Conservation (phyloP, 1,284 basidiomycete genomes). For the Pseudozyma sp. region DNA sequence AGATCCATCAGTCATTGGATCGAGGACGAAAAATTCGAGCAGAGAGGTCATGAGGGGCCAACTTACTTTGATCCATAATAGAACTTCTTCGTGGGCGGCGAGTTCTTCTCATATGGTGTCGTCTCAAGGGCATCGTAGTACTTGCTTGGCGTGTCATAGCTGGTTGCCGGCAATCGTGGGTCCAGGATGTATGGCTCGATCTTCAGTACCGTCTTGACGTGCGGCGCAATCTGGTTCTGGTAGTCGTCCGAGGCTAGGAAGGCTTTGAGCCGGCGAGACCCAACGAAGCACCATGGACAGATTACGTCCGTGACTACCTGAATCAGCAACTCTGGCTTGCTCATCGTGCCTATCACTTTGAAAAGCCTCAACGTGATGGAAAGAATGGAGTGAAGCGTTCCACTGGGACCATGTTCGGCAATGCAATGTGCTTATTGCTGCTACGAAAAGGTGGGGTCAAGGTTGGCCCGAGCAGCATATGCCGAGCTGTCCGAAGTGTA, state of each 20-base stretch:
- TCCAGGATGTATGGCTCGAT: conserved; percentile 57
- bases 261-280: conserved; percentile 39
- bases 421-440: neutral
- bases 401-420: neutral
- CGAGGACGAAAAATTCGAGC: neutral
- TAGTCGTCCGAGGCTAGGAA: conserved; percentile 49
- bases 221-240: conserved; percentile 39
- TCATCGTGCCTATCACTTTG: conserved; percentile 14
- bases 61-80: conserved; percentile 47
- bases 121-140: conserved; percentile 49
- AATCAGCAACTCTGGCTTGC: conserved; percentile 49
- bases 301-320: conserved; percentile 48
- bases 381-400: neutral
- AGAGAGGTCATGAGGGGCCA: neutral
- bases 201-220: conserved; percentile 38
- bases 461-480: conserved; percentile 31
- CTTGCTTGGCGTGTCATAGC: conserved; percentile 35
- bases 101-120: conserved; percentile 41
- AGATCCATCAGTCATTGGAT: neutral
- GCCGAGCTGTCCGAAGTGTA: conserved; percentile 6
- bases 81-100: conserved; percentile 47
- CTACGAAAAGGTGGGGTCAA: neutral
- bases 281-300: conserved; percentile 58
- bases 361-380: too few relatives aligned
- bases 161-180: conserved; percentile 39